These are phyloP conservation scores for Trichoderma sp. DNA, from an alignment of 2,329 filamentous ascomycete species.

Conservation along the genomic window DNA sequence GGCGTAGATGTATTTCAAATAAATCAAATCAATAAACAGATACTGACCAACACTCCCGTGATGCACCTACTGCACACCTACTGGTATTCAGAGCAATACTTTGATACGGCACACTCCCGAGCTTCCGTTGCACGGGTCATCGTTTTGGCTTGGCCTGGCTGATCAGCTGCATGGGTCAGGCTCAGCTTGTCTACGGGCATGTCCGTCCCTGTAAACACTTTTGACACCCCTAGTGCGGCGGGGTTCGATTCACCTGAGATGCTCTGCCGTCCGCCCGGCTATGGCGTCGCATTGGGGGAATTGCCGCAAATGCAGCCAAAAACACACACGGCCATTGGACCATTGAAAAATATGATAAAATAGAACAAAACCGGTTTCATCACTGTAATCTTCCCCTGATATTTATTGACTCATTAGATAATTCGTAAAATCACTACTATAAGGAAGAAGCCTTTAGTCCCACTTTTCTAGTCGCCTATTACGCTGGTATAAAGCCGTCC, in stretches of 20 bases:
- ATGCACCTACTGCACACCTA: no score
- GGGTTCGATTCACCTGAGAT: background rate
- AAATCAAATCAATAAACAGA: background rate
- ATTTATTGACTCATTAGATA: background rate
- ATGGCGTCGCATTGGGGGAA: background rate
- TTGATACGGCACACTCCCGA: background rate
- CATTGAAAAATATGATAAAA: background rate
- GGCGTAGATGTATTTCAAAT: background rate
- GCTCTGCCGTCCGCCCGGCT: background rate
- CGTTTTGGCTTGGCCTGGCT: background rate
- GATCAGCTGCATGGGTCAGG: background rate
- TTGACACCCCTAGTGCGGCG: background rate
- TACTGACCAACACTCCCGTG: background rate
- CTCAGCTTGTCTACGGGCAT: background rate
- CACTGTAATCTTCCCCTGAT: background rate
- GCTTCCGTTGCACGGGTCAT: background rate
- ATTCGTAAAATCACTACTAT: background rate
- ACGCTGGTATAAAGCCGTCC: background rate
- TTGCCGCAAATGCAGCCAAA: background rate
- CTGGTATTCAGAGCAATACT: background rate
- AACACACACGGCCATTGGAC: background rate
- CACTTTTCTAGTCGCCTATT: background rate
- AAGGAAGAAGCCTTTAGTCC: background rate
- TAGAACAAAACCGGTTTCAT: background rate
- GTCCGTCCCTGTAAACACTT: background rate